Base-by-base conservation (phyloP, 192 early-diverging fungal species). In the Gaertneriomyces sp. region DNA sequence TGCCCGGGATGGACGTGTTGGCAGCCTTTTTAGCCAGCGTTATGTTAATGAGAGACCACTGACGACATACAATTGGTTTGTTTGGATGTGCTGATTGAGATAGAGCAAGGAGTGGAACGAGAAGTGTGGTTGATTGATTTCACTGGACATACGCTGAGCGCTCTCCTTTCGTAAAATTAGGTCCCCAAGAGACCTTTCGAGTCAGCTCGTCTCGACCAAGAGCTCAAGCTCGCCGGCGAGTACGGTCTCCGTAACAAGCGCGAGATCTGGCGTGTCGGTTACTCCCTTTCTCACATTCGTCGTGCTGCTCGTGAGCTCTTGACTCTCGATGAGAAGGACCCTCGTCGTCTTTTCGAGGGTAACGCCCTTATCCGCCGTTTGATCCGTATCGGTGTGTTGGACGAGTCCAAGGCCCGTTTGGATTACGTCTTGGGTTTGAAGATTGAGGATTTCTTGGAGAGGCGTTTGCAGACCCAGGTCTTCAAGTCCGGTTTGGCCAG, bases 251-350 rank as follows among this genome's bases (percentile, higher is more conserved):
- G 89, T 69, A 96, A 94, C 93, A 98, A 97, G 91, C 91, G 91
- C 71, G 96, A 98, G 85, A 93, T 98, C 85, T 98, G 66, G 90
- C 88, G 96, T 76, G 91, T 98, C 58, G 93, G 90, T 70, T 90
- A 87, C 81, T 92, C 91, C 71, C 88, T 98, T 69, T 98, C 96
- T 82, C 95, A 97, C 84, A 95, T 98, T 74, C 96, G 96, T 87
- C 96, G 96, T 97, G 96, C 96, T 66, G 96, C 96, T 70, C 93
- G 96, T 96, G 95, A 98, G 83, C 90, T 98, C 66, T 85, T 98
- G 70, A 97, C 92, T 61, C 85, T 97, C 61, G 93, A 95, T 61
- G 88, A 87, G 74, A 96, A 96, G 88, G 93, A 96, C 81, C 91
- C 96, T 71, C 89, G 91, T 66, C 94, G 96, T 82, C 88, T 97